phyloP scores from a whole-genome alignment of 306 rosid species.

The Trichosanthes cucumerina region DNA sequence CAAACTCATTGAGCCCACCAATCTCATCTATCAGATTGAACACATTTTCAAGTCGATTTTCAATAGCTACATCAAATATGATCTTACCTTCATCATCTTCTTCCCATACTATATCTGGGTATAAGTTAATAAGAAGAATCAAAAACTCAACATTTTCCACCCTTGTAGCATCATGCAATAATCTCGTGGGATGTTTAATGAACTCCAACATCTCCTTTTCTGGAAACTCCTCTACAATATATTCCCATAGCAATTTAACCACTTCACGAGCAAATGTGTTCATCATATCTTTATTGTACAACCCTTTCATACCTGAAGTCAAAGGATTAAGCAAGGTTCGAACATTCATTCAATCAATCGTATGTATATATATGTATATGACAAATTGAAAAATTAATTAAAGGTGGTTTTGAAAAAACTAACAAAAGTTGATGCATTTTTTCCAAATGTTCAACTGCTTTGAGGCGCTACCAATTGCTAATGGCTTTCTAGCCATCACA shows the following conservation, averaged over 20 bases:
- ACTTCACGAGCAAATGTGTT: slow-evolving; percentile 9
- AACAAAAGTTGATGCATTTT: slow-evolving; percentile 1
- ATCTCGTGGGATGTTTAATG: too few species aligned
- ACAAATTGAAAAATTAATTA: too few species aligned
- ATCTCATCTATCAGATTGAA: slow-evolving; percentile 15
- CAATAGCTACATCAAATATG: slow-evolving; percentile 13
- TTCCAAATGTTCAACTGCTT: slow-evolving; percentile 1
- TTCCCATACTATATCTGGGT: slow-evolving; percentile 21
- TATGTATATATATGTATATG: too few species aligned
- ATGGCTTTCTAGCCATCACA: slow-evolving; percentile 16
- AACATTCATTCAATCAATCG: too few species aligned
- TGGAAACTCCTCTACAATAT: not conserved
- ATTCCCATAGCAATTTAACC: slow-evolving; percentile 9
- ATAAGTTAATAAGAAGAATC: not conserved
- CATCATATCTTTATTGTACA: not conserved
- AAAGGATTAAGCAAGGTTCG: too few species aligned
- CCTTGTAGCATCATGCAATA: slow-evolving; percentile 10
- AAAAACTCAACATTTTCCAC: slow-evolving; percentile 20
- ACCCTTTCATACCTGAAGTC: not conserved
- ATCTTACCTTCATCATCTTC: not conserved
- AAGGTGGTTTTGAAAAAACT: not conserved
- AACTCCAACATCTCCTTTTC: not conserved
- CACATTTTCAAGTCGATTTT: slow-evolving; percentile 12
- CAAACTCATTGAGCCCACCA: slow-evolving; percentile 3
- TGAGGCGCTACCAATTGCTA: not conserved